A percentile compares a stretch with the other conserved stretches of the same genome.
Conservation (phyloP, 2,329 filamentous ascomycete genomes). For the Sphaerulina vaccinii region DNA sequence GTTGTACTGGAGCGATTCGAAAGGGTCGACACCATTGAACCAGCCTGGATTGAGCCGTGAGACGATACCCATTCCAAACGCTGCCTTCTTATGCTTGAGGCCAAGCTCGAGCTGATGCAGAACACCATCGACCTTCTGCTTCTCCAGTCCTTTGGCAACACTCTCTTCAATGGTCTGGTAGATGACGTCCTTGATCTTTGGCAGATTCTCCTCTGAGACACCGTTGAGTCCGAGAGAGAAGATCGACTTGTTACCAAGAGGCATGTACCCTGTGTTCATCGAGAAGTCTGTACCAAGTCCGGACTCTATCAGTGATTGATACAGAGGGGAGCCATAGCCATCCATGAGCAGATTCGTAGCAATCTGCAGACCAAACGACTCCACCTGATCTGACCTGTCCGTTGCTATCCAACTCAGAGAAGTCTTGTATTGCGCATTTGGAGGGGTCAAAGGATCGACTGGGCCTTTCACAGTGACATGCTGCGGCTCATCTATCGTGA, state of each 20-base stretch:
- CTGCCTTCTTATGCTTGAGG: slow-evolving; percentile 93
- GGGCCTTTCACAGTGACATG: slow-evolving; percentile 75
- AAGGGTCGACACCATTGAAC: slow-evolving; percentile 94
- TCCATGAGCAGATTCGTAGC: slow-evolving; percentile 83
- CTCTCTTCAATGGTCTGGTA: slow-evolving; percentile 69
- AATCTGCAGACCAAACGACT: slow-evolving; percentile 83
- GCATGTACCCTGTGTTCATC: slow-evolving; percentile 89
- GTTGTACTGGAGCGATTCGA: slow-evolving; percentile 88
- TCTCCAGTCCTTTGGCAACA: slow-evolving; percentile 75
- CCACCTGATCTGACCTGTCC: slow-evolving; percentile 75
- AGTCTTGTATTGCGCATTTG: slow-evolving; percentile 87
- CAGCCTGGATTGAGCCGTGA: slow-evolving; percentile 86
- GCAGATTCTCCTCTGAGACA: slow-evolving; percentile 76
- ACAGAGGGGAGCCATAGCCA: slow-evolving; percentile 92
- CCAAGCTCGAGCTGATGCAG: slow-evolving; percentile 91
- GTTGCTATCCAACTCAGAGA: slow-evolving; percentile 91
- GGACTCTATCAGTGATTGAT: slow-evolving; percentile 82
- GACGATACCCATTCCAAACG: slow-evolving; percentile 88
- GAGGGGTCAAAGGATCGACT: slow-evolving; percentile 79
- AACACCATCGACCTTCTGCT: slow-evolving; percentile 87
- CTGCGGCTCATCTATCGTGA: slow-evolving; percentile 68
- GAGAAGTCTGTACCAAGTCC: slow-evolving; percentile 91
- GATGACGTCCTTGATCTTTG: slow-evolving; percentile 72
- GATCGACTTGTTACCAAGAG: slow-evolving; percentile 71
- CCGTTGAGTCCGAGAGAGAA: slow-evolving; percentile 91